A percentile compares a stretch with the other conserved stretches of the same genome.
Conservation (phyloP, 2,329 filamentous ascomycete species). For the Botryotinia convoluta region DNA sequence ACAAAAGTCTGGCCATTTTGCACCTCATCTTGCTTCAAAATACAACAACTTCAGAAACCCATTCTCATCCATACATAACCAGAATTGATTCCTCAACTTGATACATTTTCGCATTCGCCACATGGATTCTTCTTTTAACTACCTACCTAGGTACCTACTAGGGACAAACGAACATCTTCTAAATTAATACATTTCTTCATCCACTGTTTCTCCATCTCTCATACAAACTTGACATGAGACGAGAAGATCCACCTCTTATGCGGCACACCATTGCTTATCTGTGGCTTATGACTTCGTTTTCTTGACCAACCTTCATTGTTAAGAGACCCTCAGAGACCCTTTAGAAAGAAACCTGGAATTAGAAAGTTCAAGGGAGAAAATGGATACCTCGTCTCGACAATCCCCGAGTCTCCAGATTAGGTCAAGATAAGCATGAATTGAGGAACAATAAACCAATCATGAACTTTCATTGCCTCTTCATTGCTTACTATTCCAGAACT, state of each 20-base stretch:
- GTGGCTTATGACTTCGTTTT: not conserved
- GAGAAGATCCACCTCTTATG: not conserved
- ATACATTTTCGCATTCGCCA: not conserved
- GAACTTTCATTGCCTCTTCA: not conserved
- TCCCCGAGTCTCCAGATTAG: not conserved
- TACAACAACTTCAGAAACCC: not conserved
- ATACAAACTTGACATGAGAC: not conserved
- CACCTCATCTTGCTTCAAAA: not conserved
- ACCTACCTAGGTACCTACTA: too few species aligned
- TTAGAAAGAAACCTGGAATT: not conserved
- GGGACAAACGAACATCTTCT: not conserved
- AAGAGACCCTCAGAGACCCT: not conserved
- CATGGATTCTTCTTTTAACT: not conserved
- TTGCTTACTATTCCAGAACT: not conserved
- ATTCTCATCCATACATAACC: not conserved
- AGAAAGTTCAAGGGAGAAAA: not conserved
- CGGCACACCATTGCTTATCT: not conserved
- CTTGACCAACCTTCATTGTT: constrained; percentile 1
- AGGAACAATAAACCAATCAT: not conserved
- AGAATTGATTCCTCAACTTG: not conserved
- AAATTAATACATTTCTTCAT: not conserved
- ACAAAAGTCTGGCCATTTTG: not conserved
- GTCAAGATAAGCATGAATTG: not conserved
- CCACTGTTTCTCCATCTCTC: not conserved
- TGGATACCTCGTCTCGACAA: constrained; percentile 9